A percentile compares a stretch with the other conserved stretches of the same genome.
phyloP scores from a whole-genome alignment of 306 rosid genomes.

The Arachis hypogaea region DNA sequence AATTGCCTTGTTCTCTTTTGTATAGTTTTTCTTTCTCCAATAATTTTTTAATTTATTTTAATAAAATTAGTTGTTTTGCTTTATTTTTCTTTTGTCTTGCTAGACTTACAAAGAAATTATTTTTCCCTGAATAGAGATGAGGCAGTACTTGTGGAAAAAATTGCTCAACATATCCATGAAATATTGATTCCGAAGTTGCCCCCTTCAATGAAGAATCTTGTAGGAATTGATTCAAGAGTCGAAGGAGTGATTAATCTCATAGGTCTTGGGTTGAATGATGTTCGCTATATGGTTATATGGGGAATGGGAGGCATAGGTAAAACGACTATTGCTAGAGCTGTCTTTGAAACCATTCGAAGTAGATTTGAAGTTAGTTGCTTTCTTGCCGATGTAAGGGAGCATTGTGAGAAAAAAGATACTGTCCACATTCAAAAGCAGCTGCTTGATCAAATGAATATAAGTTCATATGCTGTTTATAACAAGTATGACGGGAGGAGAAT shows the following conservation, averaged over 20 bases:
- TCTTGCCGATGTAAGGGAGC: constrained; percentile 18
- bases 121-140: background rate
- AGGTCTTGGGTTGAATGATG: constrained; percentile 21
- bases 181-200: constrained; percentile 21
- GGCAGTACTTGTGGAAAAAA: background rate
- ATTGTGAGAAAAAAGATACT: constrained; percentile 2
- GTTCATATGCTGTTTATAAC: background rate
- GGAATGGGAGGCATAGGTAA: constrained; percentile 40
- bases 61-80: background rate
- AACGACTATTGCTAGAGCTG: constrained; percentile 31
- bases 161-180: background rate
- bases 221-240: constrained; percentile 29
- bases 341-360: constrained; percentile 5
- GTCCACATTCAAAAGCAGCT: constrained; percentile 26
- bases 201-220: constrained; percentile 16
- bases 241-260: constrained; percentile 8
- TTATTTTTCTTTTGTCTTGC: background rate
- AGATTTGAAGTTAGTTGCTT: constrained; percentile 22
- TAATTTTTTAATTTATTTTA: no score
- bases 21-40: no score
- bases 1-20: no score
- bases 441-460: background rate
- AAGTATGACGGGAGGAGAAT: background rate
- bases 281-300: constrained; percentile 37
- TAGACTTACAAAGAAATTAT: background rate